Evolutionary conservation across 2,329 filamentous ascomycete species (phyloP).

Genomic region (Cordyceps javanica): DNA sequence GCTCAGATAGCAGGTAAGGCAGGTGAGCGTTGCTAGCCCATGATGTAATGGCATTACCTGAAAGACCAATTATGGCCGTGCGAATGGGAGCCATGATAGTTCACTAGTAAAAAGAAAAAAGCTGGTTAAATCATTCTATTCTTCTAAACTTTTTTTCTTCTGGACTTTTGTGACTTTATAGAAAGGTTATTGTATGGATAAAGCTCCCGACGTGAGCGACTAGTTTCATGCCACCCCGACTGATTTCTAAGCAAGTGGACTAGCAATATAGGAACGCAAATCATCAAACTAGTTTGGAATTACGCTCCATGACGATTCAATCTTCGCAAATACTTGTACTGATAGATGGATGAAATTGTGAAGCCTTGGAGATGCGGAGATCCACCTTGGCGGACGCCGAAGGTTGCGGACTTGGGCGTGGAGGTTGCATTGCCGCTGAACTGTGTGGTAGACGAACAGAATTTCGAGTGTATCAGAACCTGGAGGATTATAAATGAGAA

Average conservation of each 20-base stretch:
- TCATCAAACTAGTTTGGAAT: neutral
- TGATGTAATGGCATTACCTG: constrained; percentile 40
- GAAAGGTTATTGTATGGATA: neutral
- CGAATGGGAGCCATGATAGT: constrained; percentile 43
- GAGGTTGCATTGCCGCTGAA: too few relatives aligned
- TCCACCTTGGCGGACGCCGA: neutral
- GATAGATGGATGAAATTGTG: neutral
- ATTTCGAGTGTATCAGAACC: too few relatives aligned
- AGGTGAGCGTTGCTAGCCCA: constrained; percentile 54
- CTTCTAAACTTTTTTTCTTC: neutral
- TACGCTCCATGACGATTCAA: neutral
- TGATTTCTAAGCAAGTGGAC: neutral
- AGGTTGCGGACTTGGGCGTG: too few relatives aligned
- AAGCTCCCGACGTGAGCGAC: too few relatives aligned
- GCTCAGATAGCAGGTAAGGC: constrained; percentile 51
- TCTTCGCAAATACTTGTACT: too few relatives aligned
- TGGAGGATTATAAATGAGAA: too few relatives aligned
- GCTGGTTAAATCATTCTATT: neutral
- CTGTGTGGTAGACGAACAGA: too few relatives aligned
- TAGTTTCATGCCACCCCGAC: neutral
- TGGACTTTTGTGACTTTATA: neutral
- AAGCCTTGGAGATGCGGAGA: neutral
- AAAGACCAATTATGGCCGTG: constrained; percentile 53
- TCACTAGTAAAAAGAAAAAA: neutral
- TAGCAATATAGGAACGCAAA: neutral